Conservation (phyloP, 2,329 filamentous ascomycete species). For the Fusarium kyushuense region DNA sequence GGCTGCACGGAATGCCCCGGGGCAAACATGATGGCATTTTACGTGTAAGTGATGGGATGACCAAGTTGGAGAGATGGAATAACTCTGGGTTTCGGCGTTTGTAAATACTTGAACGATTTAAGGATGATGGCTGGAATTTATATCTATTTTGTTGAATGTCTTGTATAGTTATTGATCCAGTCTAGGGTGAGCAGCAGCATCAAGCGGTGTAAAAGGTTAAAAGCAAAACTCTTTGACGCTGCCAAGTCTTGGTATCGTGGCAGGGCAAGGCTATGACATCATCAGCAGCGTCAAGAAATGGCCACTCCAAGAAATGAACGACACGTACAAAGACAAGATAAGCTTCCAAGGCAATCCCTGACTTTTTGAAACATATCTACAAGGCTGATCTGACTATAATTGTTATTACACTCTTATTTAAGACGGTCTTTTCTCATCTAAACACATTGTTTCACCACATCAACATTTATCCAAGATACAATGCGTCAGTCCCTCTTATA, state of each 20-base stretch:
- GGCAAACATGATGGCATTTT: too few relatives aligned
- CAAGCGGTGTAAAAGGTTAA: too few relatives aligned
- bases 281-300: conserved; percentile 12
- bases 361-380: conserved; percentile 25
- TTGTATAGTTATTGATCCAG: background rate
- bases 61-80: too few relatives aligned
- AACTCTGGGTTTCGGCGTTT: too few relatives aligned
- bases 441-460: background rate
- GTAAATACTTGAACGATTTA: background rate
- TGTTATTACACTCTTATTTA: background rate
- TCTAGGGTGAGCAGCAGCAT: too few relatives aligned
- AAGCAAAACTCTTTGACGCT: conserved; percentile 7
- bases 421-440: background rate
- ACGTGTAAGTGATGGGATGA: too few relatives aligned
- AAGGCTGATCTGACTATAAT: conserved; percentile 17
- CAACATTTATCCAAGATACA: background rate
- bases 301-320: conserved; percentile 25
- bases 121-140: background rate
- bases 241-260: conserved; percentile 29
- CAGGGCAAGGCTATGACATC: conserved; percentile 32
- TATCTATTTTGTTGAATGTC: background rate
- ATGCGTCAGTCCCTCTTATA: conserved; percentile 22
- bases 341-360: conserved; percentile 29
- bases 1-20: too few relatives aligned
- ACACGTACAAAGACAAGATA: conserved; percentile 20